These are phyloP conservation scores for Phytopythium cucurbitacearum DNA, from an alignment of 352 stramenopile genomes.

Conservation along the genomic window DNA sequence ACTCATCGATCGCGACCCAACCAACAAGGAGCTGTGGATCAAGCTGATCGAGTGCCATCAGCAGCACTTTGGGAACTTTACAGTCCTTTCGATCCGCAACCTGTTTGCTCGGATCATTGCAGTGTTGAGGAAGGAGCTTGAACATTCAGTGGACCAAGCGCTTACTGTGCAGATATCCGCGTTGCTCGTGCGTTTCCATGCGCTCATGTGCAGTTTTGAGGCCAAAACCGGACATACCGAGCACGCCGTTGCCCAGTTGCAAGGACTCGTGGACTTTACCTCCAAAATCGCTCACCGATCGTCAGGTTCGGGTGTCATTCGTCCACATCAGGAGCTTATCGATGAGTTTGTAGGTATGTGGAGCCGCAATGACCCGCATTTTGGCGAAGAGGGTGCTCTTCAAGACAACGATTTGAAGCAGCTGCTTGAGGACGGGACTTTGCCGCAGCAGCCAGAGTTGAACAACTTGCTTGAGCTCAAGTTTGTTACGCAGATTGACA, in stretches of 20 bases:
- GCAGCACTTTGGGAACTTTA: constrained; percentile 73
- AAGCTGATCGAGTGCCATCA: constrained; percentile 42
- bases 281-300: constrained; percentile 6
- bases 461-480: constrained; percentile 13
- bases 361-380: constrained; percentile 15
- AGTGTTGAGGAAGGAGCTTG: constrained; percentile 22
- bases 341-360: constrained; percentile 29
- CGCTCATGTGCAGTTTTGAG: constrained; percentile 50
- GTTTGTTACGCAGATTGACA: constrained; percentile 8
- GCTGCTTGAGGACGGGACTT: constrained; percentile 2
- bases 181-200: constrained; percentile 42
- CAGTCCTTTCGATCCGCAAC: constrained; percentile 58
- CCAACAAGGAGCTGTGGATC: constrained; percentile 50
- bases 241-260: constrained; percentile 53
- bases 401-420: background rate
- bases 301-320: background rate
- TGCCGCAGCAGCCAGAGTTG: constrained; percentile 11
- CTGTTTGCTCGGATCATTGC: constrained; percentile 61
- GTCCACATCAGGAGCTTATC: constrained; percentile 17
- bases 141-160: background rate
- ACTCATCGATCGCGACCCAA: constrained; percentile 43
- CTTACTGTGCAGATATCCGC: constrained; percentile 3
- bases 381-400: constrained; percentile 19
- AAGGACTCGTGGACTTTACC: constrained; percentile 62
- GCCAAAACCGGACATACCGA: constrained; percentile 51